Conservation (phyloP, 164 flowering plant species). For the Annona cherimola region DNA sequence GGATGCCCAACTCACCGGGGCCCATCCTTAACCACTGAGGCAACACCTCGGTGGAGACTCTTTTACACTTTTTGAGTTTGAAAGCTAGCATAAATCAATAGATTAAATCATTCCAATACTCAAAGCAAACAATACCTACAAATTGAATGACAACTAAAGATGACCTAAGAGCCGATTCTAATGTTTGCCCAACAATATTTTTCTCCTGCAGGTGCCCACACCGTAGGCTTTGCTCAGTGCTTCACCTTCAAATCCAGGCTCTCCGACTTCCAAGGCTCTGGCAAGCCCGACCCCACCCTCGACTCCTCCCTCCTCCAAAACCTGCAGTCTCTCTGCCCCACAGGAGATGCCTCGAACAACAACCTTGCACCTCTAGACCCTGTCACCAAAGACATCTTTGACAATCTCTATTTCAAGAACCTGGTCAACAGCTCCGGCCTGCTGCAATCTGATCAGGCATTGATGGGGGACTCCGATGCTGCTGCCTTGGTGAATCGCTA, state of each 20-base stretch:
- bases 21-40: too few species aligned
- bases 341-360: conserved; percentile 30
- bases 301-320: conserved; percentile 37
- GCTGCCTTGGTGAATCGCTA: conserved; percentile 48
- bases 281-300: conserved; percentile 58
- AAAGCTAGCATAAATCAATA: too few species aligned
- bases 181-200: too few species aligned
- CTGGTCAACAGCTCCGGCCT: conserved; percentile 48
- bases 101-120: too few species aligned
- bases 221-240: conserved; percentile 72
- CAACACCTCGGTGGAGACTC: too few species aligned
- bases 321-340: conserved; percentile 48
- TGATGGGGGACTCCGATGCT: conserved; percentile 34
- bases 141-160: too few species aligned
- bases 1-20: too few species aligned
- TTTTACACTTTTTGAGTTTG: too few species aligned
- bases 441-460: conserved; percentile 69
- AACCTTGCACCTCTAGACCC: conserved; percentile 56
- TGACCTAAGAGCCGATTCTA: too few species aligned
- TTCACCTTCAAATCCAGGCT: conserved; percentile 60
- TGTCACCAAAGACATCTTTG: conserved; percentile 37
- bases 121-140: too few species aligned
- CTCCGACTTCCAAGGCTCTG: conserved; percentile 52
- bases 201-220: conserved; percentile 56
- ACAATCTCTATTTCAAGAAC: conserved; percentile 50